Evolutionary conservation across 2,329 filamentous ascomycete genomes (phyloP).

Genomic region (Curvularia verruculosa): DNA sequence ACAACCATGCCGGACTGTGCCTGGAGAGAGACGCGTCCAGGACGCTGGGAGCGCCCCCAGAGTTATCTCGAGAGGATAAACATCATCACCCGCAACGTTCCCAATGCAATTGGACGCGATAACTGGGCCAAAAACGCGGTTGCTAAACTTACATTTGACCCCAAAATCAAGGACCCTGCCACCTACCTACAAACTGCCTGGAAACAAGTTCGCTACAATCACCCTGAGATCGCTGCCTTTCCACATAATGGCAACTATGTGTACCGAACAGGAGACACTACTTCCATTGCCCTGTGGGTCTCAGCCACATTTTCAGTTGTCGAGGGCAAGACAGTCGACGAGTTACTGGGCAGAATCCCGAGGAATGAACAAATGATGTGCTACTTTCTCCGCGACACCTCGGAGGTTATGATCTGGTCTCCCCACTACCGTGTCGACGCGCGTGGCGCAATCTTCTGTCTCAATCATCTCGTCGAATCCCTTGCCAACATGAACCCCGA

Average conservation of each 20-base stretch:
- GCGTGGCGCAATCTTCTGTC: conserved; percentile 33
- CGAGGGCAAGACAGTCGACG: conserved; percentile 26
- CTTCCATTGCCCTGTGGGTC: conserved; percentile 31
- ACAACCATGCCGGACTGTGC: conserved; percentile 11
- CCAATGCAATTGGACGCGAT: conserved; percentile 32
- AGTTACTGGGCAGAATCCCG: conserved; percentile 30
- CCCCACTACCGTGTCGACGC: conserved; percentile 36
- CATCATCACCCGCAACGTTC: conserved; percentile 31
- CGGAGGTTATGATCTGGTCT: conserved; percentile 32
- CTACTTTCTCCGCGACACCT: conserved; percentile 29
- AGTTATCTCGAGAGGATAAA: conserved; percentile 32
- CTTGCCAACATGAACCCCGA: conserved; percentile 25
- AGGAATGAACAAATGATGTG: conserved; percentile 38
- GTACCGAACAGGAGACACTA: conserved; percentile 30
- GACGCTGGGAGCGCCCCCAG: conserved; percentile 33
- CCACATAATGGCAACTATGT: conserved; percentile 33
- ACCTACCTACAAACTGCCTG: conserved; percentile 26
- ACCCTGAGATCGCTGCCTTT: conserved; percentile 35
- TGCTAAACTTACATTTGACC: conserved; percentile 32
- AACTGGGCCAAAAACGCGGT: conserved; percentile 36
- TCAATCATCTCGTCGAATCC: conserved; percentile 30
- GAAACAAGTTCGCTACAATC: conserved; percentile 38
- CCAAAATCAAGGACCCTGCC: conserved; percentile 26
- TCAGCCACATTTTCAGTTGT: conserved; percentile 31
- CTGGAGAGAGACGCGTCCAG: conserved; percentile 34